Base-by-base conservation (phyloP, 495 filamentous ascomycete species). In the Ramalina intermedia region DNA sequence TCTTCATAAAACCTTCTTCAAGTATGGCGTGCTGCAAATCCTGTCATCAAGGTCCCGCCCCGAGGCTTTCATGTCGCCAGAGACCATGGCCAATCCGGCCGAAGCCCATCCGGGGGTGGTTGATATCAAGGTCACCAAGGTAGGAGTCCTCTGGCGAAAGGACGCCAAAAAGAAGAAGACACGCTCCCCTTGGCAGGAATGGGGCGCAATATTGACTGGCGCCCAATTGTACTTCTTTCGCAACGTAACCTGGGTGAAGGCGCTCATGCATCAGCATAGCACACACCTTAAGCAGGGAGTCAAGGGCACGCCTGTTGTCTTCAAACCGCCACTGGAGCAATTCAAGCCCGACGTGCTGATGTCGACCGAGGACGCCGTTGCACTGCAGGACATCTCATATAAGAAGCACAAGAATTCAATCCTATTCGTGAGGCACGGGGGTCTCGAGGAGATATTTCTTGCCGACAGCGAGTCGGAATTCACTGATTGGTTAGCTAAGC, bases 401-500 rank as follows among this genome's bases (percentile, higher is more conserved):
- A 94, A 79, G 61, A 96, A 93, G 62, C 91, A 99, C 63, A 99
- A 96, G 62, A 74, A 96, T 61, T 87, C 93, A 0, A 94, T 99
- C 60, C 71, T 88, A 5, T 88, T 95, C 55, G 82, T 94, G 40
- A 74, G 86, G n/a, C 85, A 87, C 49, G 85, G 87, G 46, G 82
- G 86, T 0, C 67, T 93, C 16, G 90, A 96, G 59, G 91, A 99
- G 60, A 80, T 84, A 12, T 84, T 99, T 47, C 70, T 99, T 18
- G 89, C 91, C 3, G 84, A 93, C 52, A 84, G 74, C 26, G 93
- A 96, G 52, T 66, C 69, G 3, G 93, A 96, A 46, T 86, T 94
- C 78, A 93, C 96, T 58, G 91, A 99, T 58, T 99, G 91, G 91
- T 67, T 99, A 21, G 85, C 83, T 5, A 94, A 95, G 56, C 73